Percentiles rank a stretch among this genome's conserved stretches.
Evolutionary conservation across 2,329 filamentous ascomycete genomes (phyloP).

Genomic region (Stagonosporopsis rhizophila): DNA sequence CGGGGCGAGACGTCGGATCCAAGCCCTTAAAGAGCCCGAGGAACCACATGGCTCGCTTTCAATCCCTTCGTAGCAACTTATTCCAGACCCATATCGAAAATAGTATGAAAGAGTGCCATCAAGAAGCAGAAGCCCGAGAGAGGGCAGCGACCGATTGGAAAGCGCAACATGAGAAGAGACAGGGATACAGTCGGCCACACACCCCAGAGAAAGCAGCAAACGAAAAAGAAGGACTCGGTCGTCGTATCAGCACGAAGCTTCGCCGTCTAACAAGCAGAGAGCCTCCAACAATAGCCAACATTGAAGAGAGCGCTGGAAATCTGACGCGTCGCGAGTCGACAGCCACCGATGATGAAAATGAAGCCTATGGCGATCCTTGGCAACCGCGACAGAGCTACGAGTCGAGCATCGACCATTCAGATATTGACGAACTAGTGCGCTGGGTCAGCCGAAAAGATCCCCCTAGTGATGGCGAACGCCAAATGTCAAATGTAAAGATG

Average conservation of each 20-base stretch:
- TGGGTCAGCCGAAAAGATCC: slow-evolving; percentile 44
- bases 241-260: slow-evolving; percentile 36
- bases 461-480: slow-evolving; percentile 38
- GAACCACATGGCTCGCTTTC: slow-evolving; percentile 43
- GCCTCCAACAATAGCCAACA: slow-evolving; percentile 30
- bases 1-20: slow-evolving; percentile 9
- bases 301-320: slow-evolving; percentile 29
- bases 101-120: slow-evolving; percentile 28
- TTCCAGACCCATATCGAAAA: slow-evolving; percentile 43
- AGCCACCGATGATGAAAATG: slow-evolving; percentile 31
- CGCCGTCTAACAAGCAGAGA: slow-evolving; percentile 42
- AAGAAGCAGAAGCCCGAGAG: slow-evolving; percentile 30
- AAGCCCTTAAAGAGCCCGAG: slow-evolving; percentile 24
- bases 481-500: slow-evolving; percentile 4
- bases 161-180: slow-evolving; percentile 36
- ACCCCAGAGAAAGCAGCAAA: slow-evolving; percentile 29
- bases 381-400: slow-evolving; percentile 23
- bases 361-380: slow-evolving; percentile 7
- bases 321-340: slow-evolving; percentile 33
- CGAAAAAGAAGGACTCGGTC: slow-evolving; percentile 29
- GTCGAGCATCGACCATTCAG: slow-evolving; percentile 39
- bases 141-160: slow-evolving; percentile 35
- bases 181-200: slow-evolving; percentile 35
- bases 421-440: slow-evolving; percentile 42
- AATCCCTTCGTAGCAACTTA: slow-evolving; percentile 44